Evolutionary conservation across 306 rosid genomes (phyloP).

Genomic region (Begonia masoniana): DNA sequence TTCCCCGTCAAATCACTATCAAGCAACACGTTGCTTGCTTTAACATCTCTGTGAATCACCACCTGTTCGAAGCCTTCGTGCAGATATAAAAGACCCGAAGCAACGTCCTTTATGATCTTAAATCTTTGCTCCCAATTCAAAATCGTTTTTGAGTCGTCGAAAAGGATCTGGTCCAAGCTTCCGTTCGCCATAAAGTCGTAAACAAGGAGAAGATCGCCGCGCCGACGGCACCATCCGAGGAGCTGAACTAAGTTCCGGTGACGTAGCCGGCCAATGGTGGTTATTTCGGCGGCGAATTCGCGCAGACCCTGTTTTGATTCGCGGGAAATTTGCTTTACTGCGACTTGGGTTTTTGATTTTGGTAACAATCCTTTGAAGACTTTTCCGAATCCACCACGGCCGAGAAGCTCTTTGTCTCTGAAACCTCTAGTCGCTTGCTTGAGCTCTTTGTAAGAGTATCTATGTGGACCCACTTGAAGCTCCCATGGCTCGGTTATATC

Average conservation of each 20-base stretch:
- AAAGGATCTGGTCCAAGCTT: slow-evolving; percentile 54
- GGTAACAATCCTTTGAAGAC: slow-evolving; percentile 67
- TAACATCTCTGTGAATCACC: slow-evolving; percentile 74
- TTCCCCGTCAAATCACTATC: slow-evolving; percentile 63
- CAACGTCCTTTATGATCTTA: slow-evolving; percentile 56
- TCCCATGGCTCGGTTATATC: slow-evolving; percentile 75
- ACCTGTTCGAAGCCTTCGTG: slow-evolving; percentile 80
- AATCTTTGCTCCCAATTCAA: slow-evolving; percentile 71
- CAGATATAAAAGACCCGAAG: slow-evolving; percentile 58
- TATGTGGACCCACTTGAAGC: slow-evolving; percentile 74
- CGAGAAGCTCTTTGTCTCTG: slow-evolving; percentile 53
- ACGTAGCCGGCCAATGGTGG: slow-evolving; percentile 71
- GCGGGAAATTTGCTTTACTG: slow-evolving; percentile 64
- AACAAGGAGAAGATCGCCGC: slow-evolving; percentile 57
- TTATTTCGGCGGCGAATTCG: slow-evolving; percentile 74
- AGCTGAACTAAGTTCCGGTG: slow-evolving; percentile 69
- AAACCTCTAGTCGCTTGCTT: slow-evolving; percentile 63
- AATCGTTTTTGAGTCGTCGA: slow-evolving; percentile 31
- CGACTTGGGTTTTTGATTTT: slow-evolving; percentile 38
- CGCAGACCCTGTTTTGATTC: slow-evolving; percentile 72
- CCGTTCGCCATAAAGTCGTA: slow-evolving; percentile 82
- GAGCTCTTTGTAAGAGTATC: slow-evolving; percentile 65
- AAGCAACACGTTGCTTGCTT: slow-evolving; percentile 69
- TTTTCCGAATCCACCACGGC: slow-evolving; percentile 69
- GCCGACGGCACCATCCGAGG: slow-evolving; percentile 70